phyloP scores from a whole-genome alignment of 2,329 filamentous ascomycete species.

The Talaromyces sp. region DNA sequence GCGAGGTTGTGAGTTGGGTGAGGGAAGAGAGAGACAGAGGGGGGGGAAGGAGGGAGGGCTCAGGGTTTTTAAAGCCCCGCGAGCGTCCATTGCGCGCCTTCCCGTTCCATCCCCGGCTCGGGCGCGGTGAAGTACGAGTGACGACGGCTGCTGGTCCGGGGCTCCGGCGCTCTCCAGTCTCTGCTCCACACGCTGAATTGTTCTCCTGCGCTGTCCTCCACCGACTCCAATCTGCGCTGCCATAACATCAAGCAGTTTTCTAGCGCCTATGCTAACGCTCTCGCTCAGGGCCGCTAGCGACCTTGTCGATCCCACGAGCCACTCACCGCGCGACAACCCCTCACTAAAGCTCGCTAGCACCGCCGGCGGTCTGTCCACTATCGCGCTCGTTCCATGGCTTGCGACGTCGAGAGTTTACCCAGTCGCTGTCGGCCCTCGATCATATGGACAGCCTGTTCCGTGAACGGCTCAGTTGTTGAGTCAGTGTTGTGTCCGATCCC shows the following conservation, averaged over 20 bases:
- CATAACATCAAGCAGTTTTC: neutral
- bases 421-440: neutral
- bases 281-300: neutral
- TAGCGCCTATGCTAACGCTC: neutral
- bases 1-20: neutral
- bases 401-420: neutral
- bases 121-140: neutral
- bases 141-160: neutral
- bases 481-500: neutral
- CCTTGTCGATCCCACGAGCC: constrained; percentile 4
- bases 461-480: neutral
- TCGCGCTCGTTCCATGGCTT: neutral
- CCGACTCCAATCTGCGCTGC: neutral
- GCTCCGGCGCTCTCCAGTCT: neutral
- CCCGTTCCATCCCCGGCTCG: neutral
- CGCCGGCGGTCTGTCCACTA: neutral
- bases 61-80: neutral
- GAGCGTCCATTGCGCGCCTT: neutral
- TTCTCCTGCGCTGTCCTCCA: neutral
- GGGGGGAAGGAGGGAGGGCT: neutral
- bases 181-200: neutral
- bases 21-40: neutral
- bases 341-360: constrained; percentile 1
- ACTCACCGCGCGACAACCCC: constrained; percentile 1
- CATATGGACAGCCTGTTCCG: neutral